These are phyloP conservation scores for Didymella lethalis DNA, from an alignment of 2,329 filamentous ascomycete genomes.

Conservation along the genomic window DNA sequence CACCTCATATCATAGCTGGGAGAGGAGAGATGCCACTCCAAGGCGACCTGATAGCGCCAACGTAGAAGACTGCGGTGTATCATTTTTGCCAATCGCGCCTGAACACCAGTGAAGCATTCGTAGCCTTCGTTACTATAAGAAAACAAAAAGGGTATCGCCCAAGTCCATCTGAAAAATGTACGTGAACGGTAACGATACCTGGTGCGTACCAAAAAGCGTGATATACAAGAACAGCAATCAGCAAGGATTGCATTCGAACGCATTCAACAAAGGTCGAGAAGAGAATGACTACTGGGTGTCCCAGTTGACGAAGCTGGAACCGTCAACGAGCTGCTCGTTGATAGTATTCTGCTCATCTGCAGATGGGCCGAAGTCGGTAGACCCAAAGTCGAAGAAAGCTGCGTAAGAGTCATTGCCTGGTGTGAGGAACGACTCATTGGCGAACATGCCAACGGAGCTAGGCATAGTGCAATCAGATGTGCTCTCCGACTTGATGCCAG, in stretches of 20 bases:
- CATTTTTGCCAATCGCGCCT: constrained; percentile 13
- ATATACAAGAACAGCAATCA: constrained; percentile 3
- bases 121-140: constrained; percentile 16
- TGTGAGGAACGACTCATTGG: constrained; percentile 30
- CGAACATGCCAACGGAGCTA: constrained; percentile 34
- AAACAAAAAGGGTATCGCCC: constrained; percentile 12
- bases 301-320: constrained; percentile 37
- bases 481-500: constrained; percentile 32
- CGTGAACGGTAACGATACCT: constrained; percentile 16
- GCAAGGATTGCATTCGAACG: neutral
- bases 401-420: constrained; percentile 33
- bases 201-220: constrained; percentile 6
- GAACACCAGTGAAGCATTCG: constrained; percentile 15
- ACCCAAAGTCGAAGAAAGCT: constrained; percentile 36
- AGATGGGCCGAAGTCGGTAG: constrained; percentile 24
- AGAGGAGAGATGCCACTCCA: constrained; percentile 22
- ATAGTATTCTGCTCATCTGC: constrained; percentile 29
- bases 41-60: constrained; percentile 27
- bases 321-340: constrained; percentile 32
- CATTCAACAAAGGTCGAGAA: neutral
- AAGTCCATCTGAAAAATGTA: constrained; percentile 15
- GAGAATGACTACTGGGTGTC: constrained; percentile 21
- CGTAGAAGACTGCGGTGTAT: constrained; percentile 15
- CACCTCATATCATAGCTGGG: constrained; percentile 12
- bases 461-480: constrained; percentile 28